These are phyloP conservation scores for Parietaria judaica DNA, from an alignment of 306 rosid genomes.

Conservation along the genomic window DNA sequence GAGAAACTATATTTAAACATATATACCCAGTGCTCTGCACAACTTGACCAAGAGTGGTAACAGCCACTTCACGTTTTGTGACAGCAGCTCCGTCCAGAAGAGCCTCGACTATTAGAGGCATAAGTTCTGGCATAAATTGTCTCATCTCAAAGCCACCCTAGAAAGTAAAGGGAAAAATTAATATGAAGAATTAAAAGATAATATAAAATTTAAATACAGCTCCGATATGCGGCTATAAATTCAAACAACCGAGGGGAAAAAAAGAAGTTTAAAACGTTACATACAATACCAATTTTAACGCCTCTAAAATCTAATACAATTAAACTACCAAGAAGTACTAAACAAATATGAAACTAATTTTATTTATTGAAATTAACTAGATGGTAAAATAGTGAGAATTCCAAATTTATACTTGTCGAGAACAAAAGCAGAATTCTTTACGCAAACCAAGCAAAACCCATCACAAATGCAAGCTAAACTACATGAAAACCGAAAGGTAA, in stretches of 20 bases:
- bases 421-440: too few species aligned
- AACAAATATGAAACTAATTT: too few species aligned
- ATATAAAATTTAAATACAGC: neutral
- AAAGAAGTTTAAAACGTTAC: too few species aligned
- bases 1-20: neutral
- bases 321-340: too few species aligned
- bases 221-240: neutral
- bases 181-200: neutral
- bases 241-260: neutral
- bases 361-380: too few species aligned
- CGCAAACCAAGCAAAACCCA: too few species aligned
- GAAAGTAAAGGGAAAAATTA: conserved; percentile 1
- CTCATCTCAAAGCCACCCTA: conserved; percentile 98
- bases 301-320: too few species aligned
- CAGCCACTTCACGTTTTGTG: conserved; percentile 89
- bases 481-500: too few species aligned
- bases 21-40: conserved; percentile 98
- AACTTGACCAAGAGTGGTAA: conserved; percentile 96
- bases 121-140: conserved; percentile 93
- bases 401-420: too few species aligned
- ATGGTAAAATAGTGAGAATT: too few species aligned
- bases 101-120: conserved; percentile 97
- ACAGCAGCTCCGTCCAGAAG: conserved; percentile 94
- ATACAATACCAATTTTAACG: too few species aligned
- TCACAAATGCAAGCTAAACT: too few species aligned